Evolutionary conservation across 2,329 filamentous ascomycete species (phyloP), one percentile per base, ranked within the genome.

Genomic region (Monilinia aucupariae): DNA sequence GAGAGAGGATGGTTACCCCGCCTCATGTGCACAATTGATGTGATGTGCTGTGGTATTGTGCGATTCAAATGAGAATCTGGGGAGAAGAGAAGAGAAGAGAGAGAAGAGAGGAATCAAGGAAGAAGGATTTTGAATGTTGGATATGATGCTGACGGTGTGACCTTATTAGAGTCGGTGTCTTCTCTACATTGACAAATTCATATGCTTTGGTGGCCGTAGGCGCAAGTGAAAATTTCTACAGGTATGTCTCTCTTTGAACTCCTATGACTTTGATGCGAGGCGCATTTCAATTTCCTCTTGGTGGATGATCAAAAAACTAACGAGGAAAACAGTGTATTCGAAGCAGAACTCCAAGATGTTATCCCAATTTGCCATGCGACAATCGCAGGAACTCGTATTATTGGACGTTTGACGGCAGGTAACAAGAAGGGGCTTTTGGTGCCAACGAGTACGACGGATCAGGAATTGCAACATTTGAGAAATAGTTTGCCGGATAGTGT

Each of bases 151-250:
- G 30, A 43, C 41, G 41, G 45, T 9, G 32, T 43, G 39, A 15
- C 9, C 32, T 27, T 5, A 10, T 25, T 59, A 97, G 92, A 80
- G 90, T 99, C 75, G 94, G 94, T 76, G 94, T 97, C 75, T 99
- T 99, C 78, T 80, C 92, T 66, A 96, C 91, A 66, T 89, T 99
- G 75, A 99, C 94, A 71, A 99, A 99, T 80, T 93, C 91, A 65
- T 99, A 96, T 78, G 92, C 92, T 71, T 84, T 99, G 72, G 91
- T 97, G 71, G 92, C 93, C 68, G 86, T 96, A 69, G 94, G 94
- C 74, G 92, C 91, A 72, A 96, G 91, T 74, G 92, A 97, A 82
- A 97, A 97, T 85, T 99, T 99, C 79, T 97, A 97, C 86, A 92
- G 85, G 86, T 88, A 76, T 66, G 77, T 70, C 60, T 53, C 45